Evolutionary conservation across 2,329 filamentous ascomycete species (phyloP).

Genomic region (Stemphylium vesicarium): DNA sequence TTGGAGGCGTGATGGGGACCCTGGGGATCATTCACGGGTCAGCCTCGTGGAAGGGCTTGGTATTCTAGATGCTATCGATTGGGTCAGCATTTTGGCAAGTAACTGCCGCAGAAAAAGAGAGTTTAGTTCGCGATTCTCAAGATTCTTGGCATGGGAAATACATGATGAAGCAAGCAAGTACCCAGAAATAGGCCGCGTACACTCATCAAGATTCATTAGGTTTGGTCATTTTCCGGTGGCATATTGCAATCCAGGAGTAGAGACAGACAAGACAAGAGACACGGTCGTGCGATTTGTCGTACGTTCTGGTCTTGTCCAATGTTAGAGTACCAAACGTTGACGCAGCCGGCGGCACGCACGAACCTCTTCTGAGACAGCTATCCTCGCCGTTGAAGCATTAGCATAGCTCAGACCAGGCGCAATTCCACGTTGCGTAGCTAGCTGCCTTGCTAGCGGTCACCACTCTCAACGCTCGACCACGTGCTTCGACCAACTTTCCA

Average conservation of each 20-base stretch:
- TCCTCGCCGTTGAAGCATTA: constrained; percentile 9
- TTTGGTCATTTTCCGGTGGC: constrained; percentile 5
- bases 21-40: constrained; percentile 8
- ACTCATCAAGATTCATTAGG: background rate
- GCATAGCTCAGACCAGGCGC: constrained; percentile 10
- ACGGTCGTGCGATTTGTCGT: constrained; percentile 12
- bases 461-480: constrained; percentile 2
- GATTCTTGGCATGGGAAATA: background rate
- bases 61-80: constrained; percentile 5
- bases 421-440: constrained; percentile 4
- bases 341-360: constrained; percentile 13
- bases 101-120: background rate
- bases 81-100: background rate
- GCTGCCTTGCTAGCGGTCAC: constrained; percentile 1
- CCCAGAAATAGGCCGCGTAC: background rate
- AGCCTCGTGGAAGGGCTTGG: constrained; percentile 10
- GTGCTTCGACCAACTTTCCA: background rate
- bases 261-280: background rate
- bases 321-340: constrained; percentile 5
- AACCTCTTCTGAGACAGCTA: constrained; percentile 9
- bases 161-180: too few relatives aligned
- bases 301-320: constrained; percentile 3
- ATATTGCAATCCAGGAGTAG: background rate
- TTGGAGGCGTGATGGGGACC: constrained; percentile 11
- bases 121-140: background rate